phyloP scores from a whole-genome alignment of 352 stramenopile species.

The Sclerospora graminicola region DNA sequence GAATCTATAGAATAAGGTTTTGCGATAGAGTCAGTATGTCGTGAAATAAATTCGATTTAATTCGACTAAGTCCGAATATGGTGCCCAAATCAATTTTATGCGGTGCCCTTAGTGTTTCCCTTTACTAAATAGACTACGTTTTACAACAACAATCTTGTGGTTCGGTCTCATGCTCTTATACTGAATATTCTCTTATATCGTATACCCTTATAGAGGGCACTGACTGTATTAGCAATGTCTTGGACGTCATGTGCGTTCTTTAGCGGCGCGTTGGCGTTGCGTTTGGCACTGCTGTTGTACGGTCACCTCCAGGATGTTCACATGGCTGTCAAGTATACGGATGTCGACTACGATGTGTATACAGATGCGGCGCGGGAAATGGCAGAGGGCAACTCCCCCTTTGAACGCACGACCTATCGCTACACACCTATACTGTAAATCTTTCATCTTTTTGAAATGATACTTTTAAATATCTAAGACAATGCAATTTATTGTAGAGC shows the following conservation, averaged over 20 bases:
- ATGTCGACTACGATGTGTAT: slow-evolving; percentile 99
- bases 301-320: slow-evolving; percentile 64
- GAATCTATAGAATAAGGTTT: too few species aligned
- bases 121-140: too few species aligned
- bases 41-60: too few species aligned
- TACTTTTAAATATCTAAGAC: background rate
- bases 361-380: slow-evolving; percentile 92
- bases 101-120: too few species aligned
- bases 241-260: slow-evolving; percentile 29
- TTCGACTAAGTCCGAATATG: too few species aligned
- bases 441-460: background rate
- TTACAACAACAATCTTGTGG: too few species aligned
- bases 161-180: too few species aligned
- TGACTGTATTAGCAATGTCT: too few species aligned
- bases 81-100: too few species aligned
- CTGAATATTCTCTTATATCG: too few species aligned
- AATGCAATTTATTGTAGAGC: slow-evolving; percentile 24
- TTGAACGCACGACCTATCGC: slow-evolving; percentile 95
- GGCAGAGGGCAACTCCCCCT: slow-evolving; percentile 82
- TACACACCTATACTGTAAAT: slow-evolving; percentile 95
- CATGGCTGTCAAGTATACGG: slow-evolving; percentile 93
- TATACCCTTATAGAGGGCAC: too few species aligned
- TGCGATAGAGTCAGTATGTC: too few species aligned
- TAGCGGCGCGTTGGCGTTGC: slow-evolving; percentile 38
- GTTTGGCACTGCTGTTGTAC: slow-evolving; percentile 59